phyloP scores from a whole-genome alignment of 805 yeast species.

The Kluyveromyces starmeri region DNA sequence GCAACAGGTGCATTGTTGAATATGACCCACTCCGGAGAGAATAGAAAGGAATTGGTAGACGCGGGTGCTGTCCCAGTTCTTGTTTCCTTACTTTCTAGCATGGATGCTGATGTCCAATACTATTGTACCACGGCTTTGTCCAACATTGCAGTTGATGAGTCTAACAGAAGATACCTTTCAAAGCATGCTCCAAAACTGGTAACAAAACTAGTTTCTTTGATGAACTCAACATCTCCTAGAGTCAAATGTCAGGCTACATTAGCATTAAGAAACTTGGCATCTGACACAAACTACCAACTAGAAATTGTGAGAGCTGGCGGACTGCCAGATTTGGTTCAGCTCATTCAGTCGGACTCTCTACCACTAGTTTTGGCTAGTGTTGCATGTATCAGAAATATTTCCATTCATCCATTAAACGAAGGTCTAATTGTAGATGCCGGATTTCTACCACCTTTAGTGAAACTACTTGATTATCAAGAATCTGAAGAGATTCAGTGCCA shows the following conservation, averaged over 20 bases:
- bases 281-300: slow-evolving; percentile 91
- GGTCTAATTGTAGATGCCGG: slow-evolving; percentile 95
- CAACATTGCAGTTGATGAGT: slow-evolving; percentile 94
- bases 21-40: slow-evolving; percentile 97
- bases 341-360: slow-evolving; percentile 81
- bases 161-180: slow-evolving; percentile 77
- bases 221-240: slow-evolving; percentile 89
- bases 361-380: slow-evolving; percentile 94
- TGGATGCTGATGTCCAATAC: slow-evolving; percentile 95
- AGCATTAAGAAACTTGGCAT: slow-evolving; percentile 90
- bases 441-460: slow-evolving; percentile 82
- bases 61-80: slow-evolving; percentile 98
- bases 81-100: slow-evolving; percentile 73
- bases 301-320: slow-evolving; percentile 96
- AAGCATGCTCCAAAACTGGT: slow-evolving; percentile 91
- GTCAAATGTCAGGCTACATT: slow-evolving; percentile 98
- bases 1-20: slow-evolving; percentile 97
- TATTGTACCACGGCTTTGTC: slow-evolving; percentile 96
- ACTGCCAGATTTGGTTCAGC: slow-evolving; percentile 81
- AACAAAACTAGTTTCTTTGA: slow-evolving; percentile 73
- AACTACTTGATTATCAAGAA: slow-evolving; percentile 71
- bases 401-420: slow-evolving; percentile 94
- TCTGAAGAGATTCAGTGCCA: slow-evolving; percentile 97
- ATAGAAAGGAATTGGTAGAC: slow-evolving; percentile 90
- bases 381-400: slow-evolving; percentile 94